Evolutionary conservation across 75 land plant genomes (phyloP), one percentile per base, ranked within the genome.

Genomic region (Larix kaempferi): DNA sequence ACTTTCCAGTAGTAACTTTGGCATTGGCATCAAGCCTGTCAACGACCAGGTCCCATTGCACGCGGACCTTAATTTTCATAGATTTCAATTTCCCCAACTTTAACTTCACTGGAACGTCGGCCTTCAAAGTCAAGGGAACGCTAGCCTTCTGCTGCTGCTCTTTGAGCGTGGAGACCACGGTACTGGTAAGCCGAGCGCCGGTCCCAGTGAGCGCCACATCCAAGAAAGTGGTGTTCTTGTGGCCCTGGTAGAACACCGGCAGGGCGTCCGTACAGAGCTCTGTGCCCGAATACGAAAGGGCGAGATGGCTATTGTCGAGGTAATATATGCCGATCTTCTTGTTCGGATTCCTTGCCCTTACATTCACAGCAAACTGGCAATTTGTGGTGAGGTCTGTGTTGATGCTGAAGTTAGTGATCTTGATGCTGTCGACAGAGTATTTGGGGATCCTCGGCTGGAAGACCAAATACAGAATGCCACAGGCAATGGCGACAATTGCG

Each of bases 241-340:
- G 93, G 16, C 92, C 94, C 49, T 94, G 96, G 76, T 91, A 91
- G 87, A 94, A 94, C 22, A 67, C 82, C 21, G 94, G 92, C 49
- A 94, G 29, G 13, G 83, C 23, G 29, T 89, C 88, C 55, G 76
- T 29, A 61, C 86, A 82, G 8, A 94, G 82, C 54, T 61, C 21
- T 1, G 83, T 75, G 66, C 78, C 87, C 12, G 56, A 57, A 77
- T 85, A 89, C 84, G 74, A 85, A 12, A 88, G 88, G 25, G 83
- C 79, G 39, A 89, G 35, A 23, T 79, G 62, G 57, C 89, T 79
- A 22, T 82, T 83, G 57, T 79, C 78, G 33, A 29, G 33, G 77
- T 95, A 95, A 82, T 89, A 85, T 55, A 95, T 95, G 17, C 96
- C 93, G 39, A 93, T 95, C 78, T 86, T 89, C 80, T 83, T 82